Evolutionary conservation across 139 green algal species (phyloP), one percentile per base, ranked within the genome.

Genomic region (Nannochloris sp.): DNA sequence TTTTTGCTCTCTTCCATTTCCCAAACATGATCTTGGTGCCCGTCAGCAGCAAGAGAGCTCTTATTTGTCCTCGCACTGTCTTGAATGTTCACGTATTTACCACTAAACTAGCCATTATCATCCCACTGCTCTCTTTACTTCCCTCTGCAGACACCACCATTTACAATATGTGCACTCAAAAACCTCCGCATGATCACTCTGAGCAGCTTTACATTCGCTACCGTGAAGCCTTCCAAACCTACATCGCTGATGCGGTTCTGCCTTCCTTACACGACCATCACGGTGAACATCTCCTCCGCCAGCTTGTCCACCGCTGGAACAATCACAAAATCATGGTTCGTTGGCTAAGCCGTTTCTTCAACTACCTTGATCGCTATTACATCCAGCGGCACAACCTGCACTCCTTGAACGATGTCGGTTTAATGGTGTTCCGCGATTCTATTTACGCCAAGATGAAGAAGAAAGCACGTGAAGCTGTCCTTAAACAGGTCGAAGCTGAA

Each of bases 151-250:
- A 79, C 54, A 75, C 66, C 42, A 95, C 85, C 8, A 95, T 96
- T 61, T 97, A 97, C 83, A 95, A 98, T 76, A 98, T 98, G 95
- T 99, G 95, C 84, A 99, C 95, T 0, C 95, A 99, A 73, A 99
- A 99, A 80, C 88, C 92, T 4, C 95, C 95, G 0, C 81, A 97
- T 51, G 95, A 99, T 65, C 97, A 96, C 72, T 97, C 90, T 6
- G 85, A 96, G 77, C 80, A 93, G 78, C 85, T 99, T 34, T 99
- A 99, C 66, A 63, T 82, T 2, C 76, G 88, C 44, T 99, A 99
- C 68, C 64, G 82, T 15, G 78, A 94, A 13, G 80, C 85, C 2
- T 98, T 99, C 69, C 83, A 91, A 35, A 67, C 65, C n/a, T 99
- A 99, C 85, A 97, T 98, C 53, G 73, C 67, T 2, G 81, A 92